Percentiles rank a stretch among this genome's conserved stretches.
phyloP scores from a whole-genome alignment of 129 eudicot genomes.

The Mikania micrantha region DNA sequence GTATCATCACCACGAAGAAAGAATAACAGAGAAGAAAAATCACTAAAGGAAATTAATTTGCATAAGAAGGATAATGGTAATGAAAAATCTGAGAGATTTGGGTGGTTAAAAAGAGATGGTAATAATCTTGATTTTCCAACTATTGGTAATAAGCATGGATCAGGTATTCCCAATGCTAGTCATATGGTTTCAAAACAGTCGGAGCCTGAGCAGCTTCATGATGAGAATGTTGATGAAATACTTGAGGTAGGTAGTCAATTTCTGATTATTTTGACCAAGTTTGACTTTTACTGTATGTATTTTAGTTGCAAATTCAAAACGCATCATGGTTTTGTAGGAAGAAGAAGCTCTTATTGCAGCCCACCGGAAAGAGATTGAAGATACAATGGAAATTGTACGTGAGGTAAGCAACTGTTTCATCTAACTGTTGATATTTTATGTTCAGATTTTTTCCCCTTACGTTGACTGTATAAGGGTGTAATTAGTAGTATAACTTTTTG shows the following conservation, averaged over 20 bases:
- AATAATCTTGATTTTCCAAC: slow-evolving; percentile 30
- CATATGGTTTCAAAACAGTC: slow-evolving; percentile 34
- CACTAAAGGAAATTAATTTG: slow-evolving; percentile 48
- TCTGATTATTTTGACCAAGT: neutral
- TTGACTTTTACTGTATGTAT: neutral
- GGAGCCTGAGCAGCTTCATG: slow-evolving; percentile 53
- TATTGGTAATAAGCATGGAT: slow-evolving; percentile 44
- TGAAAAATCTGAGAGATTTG: slow-evolving; percentile 57
- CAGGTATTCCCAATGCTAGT: slow-evolving; percentile 32
- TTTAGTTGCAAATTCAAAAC: neutral
- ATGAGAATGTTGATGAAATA: slow-evolving; percentile 72
- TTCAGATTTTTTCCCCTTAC: neutral
- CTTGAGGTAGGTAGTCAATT: slow-evolving; percentile 58
- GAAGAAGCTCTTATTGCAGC: slow-evolving; percentile 95
- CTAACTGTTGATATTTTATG: neutral
- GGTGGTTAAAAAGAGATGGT: slow-evolving; percentile 44
- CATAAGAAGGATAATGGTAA: slow-evolving; percentile 49
- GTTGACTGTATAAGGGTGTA: neutral
- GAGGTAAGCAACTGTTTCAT: slow-evolving; percentile 46
- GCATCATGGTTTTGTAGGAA: slow-evolving; percentile 40
- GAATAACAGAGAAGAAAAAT: slow-evolving; percentile 59
- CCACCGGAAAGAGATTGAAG: slow-evolving; percentile 94
- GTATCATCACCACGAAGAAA: slow-evolving; percentile 90
- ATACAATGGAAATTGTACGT: slow-evolving; percentile 98
- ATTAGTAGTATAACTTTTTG: neutral